Evolutionary conservation across 1,284 basidiomycete genomes (phyloP).

Genomic region (Caloboletus inedulis): DNA sequence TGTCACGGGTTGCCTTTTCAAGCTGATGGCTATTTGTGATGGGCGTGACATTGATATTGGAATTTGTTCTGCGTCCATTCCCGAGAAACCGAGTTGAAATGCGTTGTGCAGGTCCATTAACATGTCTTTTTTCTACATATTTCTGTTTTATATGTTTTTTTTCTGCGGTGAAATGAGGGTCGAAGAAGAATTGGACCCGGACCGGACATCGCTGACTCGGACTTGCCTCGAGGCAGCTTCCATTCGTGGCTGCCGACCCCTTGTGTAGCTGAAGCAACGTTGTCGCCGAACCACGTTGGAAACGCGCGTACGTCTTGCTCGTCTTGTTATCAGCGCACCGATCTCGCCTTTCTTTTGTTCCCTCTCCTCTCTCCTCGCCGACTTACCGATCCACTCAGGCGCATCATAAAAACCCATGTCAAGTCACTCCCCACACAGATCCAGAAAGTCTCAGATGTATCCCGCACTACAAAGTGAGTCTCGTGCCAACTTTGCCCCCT

Average conservation of each 20-base stretch:
- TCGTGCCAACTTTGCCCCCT: neutral
- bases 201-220: slow-evolving; percentile 5
- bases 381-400: neutral
- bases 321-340: slow-evolving; percentile 26
- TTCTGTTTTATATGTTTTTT: neutral
- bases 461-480: slow-evolving; percentile 37
- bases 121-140: neutral
- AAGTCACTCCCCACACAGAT: slow-evolving; percentile 59
- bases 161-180: slow-evolving; percentile 6
- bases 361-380: neutral
- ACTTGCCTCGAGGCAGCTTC: slow-evolving; percentile 31
- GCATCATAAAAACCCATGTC: slow-evolving; percentile 43
- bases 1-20: neutral
- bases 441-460: slow-evolving; percentile 39
- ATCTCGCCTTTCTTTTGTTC: slow-evolving; percentile 23
- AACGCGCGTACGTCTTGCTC: slow-evolving; percentile 30
- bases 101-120: neutral
- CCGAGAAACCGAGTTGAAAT: neutral
- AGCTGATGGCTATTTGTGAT: slow-evolving; percentile 2
- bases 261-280: slow-evolving; percentile 22
- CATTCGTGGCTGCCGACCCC: slow-evolving; percentile 31
- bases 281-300: slow-evolving; percentile 32
- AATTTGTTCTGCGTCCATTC: slow-evolving; percentile 3
- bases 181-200: slow-evolving; percentile 10
- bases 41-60: neutral